Base-by-base conservation (phyloP, 1,284 basidiomycete species). In the Thecaphora thlaspeos region DNA sequence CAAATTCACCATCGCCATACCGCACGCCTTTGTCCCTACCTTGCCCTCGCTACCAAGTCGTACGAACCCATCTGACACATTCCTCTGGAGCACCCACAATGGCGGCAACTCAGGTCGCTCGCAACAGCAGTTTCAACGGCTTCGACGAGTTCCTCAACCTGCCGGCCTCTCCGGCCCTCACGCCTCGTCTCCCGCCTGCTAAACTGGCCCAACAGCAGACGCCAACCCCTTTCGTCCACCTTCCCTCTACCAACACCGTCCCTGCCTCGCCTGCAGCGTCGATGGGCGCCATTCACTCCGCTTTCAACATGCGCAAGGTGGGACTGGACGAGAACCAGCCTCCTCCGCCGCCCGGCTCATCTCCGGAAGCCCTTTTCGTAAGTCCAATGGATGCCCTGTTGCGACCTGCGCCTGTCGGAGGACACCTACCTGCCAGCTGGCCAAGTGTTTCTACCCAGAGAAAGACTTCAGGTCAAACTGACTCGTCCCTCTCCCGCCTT, bases 111-210 rank as follows among this genome's bases (percentile, higher is more conserved):
- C 57, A 61, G 45, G 58, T 65, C 42, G 62, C 61, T 43, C 56
- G 61, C 39, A 64, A 56, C 54, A 42, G 50, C 21, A 60, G 61
- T 56, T 59, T 64, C 54, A 45, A 26, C 22, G 53, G 46, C 51
- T 65, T 65, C 48, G 62, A 65, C 48, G 62, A 65, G 36, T 36
- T 61, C n/a, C 51, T 58, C 62, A 65, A 65, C 58, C 52, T 65
- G 62, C 58, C 62, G 10, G 53, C 45, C 17, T 65, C 62, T 7
- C 58, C 63, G 28, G 45, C 41, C 5, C 46, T 61, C 28, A 43
- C 50, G 34, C 53, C 61, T 26, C 52, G 61, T 34, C 26, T 47
- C 51, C 45, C 42, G 18, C 40, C 48, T 11, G 41, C 48, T 19
- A 11, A 37, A 7, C 39, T 23, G 18, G 14, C 24, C 18, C 18